Conservation (phyloP, 768 basidiomycete species). For the Auricularia cornea region DNA sequence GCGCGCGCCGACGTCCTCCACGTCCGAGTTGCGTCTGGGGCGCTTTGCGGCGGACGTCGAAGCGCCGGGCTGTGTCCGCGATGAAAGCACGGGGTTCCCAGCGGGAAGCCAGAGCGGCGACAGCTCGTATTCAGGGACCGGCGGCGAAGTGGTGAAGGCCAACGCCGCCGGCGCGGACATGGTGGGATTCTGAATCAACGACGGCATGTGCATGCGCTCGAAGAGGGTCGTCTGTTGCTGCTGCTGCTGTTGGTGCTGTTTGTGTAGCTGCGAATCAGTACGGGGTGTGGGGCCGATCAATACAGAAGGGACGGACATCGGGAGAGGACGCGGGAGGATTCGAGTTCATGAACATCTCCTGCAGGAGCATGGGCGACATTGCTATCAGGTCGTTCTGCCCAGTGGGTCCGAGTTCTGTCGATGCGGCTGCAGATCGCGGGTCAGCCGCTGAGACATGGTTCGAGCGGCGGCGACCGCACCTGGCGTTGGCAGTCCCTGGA, state of each 20-base stretch:
- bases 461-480: constrained; percentile 32
- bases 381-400: constrained; percentile 46
- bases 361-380: constrained; percentile 48
- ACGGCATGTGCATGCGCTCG: not conserved
- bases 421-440: constrained; percentile 36
- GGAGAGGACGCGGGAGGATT: not conserved
- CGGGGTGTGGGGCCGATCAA: constrained; percentile 10
- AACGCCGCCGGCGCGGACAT: constrained; percentile 9
- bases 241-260: constrained; percentile 8
- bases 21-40: not conserved
- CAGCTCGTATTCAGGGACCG: not conserved
- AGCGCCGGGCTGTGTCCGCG: constrained; percentile 19
- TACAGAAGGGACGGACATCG: constrained; percentile 9
- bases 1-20: not conserved
- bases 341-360: constrained; percentile 12
- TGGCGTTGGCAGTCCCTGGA: constrained; percentile 58
- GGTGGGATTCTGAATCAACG: constrained; percentile 2
- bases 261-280: constrained; percentile 8
- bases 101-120: not conserved
- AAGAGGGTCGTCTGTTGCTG: not conserved
- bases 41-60: constrained; percentile 4
- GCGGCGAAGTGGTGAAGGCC: not conserved
- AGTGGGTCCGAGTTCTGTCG: constrained; percentile 57
- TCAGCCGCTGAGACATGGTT: constrained; percentile 12
- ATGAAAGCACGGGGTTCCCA: not conserved